Conservation (phyloP, 202 grass and related monocot species). For the Musa balbisiana region DNA sequence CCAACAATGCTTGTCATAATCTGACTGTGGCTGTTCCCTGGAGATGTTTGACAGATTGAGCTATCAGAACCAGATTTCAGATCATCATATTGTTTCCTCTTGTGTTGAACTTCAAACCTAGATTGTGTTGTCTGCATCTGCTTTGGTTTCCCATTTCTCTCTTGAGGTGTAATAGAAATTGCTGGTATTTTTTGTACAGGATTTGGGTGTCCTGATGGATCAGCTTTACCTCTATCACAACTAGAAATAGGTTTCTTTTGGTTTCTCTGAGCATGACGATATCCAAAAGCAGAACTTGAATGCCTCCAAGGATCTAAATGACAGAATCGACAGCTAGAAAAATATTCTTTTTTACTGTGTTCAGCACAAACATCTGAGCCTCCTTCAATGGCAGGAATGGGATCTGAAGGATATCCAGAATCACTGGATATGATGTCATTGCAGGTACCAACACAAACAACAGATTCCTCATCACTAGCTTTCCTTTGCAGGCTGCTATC, state of each 20-base stretch:
- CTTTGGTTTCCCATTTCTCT: neutral
- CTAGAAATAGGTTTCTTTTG: neutral
- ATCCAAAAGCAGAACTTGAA: neutral
- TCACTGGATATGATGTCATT: neutral
- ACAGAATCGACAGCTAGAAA: neutral
- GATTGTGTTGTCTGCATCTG: neutral
- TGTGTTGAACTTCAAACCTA: neutral
- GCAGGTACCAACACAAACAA: neutral
- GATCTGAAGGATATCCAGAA: neutral
- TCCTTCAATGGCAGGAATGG: neutral
- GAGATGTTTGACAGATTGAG: neutral
- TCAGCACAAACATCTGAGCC: neutral
- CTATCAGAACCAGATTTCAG: neutral
- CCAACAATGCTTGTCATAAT: neutral
- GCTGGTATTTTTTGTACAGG: no score
- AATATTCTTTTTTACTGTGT: neutral
- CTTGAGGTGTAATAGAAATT: neutral
- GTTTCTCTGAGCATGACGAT: neutral
- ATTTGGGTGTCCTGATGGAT: neutral
- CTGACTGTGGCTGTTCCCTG: neutral
- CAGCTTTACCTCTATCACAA: neutral
- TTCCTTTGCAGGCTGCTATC: slow-evolving; percentile 2
- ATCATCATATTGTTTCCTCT: neutral
- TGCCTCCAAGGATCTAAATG: neutral
- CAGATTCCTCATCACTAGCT: neutral